Conservation (phyloP, 768 basidiomycete species). For the Imleria badia region DNA sequence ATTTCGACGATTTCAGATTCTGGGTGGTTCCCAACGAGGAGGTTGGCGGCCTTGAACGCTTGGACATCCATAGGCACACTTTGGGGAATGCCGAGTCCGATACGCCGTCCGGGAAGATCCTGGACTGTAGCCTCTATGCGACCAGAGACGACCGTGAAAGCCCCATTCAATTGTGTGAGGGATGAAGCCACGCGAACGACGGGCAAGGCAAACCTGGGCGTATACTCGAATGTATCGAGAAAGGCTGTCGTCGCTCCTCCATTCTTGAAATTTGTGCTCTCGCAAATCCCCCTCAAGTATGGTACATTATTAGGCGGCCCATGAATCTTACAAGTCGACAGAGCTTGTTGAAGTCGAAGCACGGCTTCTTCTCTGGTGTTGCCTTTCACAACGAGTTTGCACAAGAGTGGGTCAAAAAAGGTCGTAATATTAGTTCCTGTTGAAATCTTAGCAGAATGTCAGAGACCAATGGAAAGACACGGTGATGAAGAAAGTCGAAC, state of each 20-base stretch:
- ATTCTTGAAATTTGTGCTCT: constrained; percentile 35
- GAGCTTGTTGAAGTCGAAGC: constrained; percentile 37
- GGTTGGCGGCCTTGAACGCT: constrained; percentile 56
- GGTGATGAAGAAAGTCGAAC: constrained; percentile 30
- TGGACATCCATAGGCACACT: constrained; percentile 65
- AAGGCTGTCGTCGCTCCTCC: constrained; percentile 52
- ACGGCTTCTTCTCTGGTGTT: constrained; percentile 46
- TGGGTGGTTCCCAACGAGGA: constrained; percentile 53
- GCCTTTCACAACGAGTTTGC: constrained; percentile 58
- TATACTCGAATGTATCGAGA: constrained; percentile 43
- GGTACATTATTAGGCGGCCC: constrained; percentile 63
- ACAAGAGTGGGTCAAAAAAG: constrained; percentile 57
- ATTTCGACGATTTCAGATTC: constrained; percentile 58
- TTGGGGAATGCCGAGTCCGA: constrained; percentile 58
- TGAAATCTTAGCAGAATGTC: constrained; percentile 36
- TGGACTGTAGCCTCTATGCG: constrained; percentile 61
- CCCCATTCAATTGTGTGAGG: constrained; percentile 28
- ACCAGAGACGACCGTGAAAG: constrained; percentile 51
- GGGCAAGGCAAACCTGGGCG: constrained; percentile 35
- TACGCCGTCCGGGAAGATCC: constrained; percentile 52
- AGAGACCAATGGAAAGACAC: background rate
- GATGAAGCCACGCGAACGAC: background rate
- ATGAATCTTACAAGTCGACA: constrained; percentile 42
- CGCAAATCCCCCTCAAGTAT: constrained; percentile 48
- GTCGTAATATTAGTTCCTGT: constrained; percentile 52